Evolutionary conservation across 2,329 filamentous ascomycete genomes (phyloP).

Genomic region (Aspergillus sp.): DNA sequence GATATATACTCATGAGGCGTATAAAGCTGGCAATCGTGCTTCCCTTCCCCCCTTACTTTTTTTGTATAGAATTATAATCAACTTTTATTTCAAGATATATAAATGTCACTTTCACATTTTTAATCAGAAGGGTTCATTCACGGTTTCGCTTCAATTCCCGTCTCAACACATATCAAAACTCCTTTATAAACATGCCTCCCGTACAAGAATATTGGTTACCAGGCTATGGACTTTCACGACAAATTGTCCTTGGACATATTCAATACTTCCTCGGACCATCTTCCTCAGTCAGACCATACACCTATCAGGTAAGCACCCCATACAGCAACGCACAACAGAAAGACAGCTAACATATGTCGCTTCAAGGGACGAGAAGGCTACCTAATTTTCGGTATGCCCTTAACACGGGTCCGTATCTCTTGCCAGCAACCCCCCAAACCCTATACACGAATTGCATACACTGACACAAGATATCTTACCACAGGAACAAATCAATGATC

Average conservation of each 20-base stretch:
- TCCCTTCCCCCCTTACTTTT: too few relatives aligned
- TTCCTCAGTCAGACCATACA: slow-evolving; percentile 43
- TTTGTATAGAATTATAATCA: too few relatives aligned
- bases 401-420: slow-evolving; percentile 38
- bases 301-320: slow-evolving; percentile 37
- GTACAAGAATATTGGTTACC: slow-evolving; percentile 45
- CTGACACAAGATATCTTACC: slow-evolving; percentile 7
- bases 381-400: slow-evolving; percentile 40
- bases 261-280: slow-evolving; percentile 46
- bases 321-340: background rate
- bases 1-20: too few relatives aligned
- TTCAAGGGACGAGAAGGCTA: slow-evolving; percentile 45
- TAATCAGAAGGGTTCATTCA: background rate
- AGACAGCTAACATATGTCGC: slow-evolving; percentile 17
- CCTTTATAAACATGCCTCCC: slow-evolving; percentile 26
- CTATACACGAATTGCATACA: background rate
- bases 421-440: background rate
- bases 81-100: background rate
- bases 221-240: slow-evolving; percentile 45
- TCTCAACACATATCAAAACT: background rate
- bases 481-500: slow-evolving; percentile 47
- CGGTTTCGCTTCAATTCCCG: background rate
- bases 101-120: background rate
- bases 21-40: too few relatives aligned
- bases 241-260: slow-evolving; percentile 45